These are phyloP conservation scores for Salix viminalis DNA, from an alignment of 345 rosid genomes.

Conservation along the genomic window DNA sequence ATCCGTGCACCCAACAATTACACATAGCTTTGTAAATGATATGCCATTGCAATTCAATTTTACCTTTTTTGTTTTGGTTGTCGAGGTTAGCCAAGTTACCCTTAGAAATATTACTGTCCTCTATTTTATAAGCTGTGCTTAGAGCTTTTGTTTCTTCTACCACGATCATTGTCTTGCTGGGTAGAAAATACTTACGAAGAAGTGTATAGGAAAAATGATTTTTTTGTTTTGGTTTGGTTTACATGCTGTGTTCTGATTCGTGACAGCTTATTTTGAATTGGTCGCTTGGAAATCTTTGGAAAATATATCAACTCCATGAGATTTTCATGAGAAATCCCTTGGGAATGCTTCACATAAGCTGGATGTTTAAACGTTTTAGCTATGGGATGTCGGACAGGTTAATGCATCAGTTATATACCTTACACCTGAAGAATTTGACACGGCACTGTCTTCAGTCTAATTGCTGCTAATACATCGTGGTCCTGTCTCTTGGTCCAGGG, in stretches of 20 bases:
- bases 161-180: too few species aligned
- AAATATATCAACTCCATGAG: not conserved
- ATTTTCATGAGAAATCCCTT: constrained; percentile 11
- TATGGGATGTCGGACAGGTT: not conserved
- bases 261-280: not conserved
- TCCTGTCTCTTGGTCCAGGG: not conserved
- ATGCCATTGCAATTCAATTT: constrained; percentile 2
- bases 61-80: constrained; percentile 3
- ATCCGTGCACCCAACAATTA: not conserved
- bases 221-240: too few species aligned
- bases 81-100: not conserved
- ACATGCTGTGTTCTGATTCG: too few species aligned
- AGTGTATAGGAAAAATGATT: too few species aligned
- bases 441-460: not conserved
- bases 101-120: not conserved
- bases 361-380: constrained; percentile 3
- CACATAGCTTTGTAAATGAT: not conserved
- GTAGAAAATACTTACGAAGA: too few species aligned
- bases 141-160: too few species aligned
- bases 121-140: not conserved
- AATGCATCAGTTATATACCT: not conserved
- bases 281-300: not conserved
- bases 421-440: not conserved
- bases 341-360: constrained; percentile 10
- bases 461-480: not conserved